Base-by-base conservation (phyloP, 2,329 filamentous ascomycete genomes). In the Pezicula carpinea region DNA sequence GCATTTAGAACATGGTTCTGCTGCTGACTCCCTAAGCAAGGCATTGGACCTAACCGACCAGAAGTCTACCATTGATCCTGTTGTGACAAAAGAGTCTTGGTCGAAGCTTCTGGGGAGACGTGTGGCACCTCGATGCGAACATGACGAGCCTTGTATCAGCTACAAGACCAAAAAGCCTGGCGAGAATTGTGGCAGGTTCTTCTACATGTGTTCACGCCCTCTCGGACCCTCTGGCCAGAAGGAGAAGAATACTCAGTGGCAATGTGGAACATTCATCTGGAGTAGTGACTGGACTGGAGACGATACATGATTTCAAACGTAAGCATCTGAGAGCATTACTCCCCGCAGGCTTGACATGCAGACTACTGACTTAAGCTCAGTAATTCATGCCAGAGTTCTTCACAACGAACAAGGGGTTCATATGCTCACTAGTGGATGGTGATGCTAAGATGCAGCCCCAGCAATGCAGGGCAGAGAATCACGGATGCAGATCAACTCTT, bases 131-230 rank as follows among this genome's bases (percentile, higher is more conserved):
- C 79, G 77, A 48, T 99, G 93, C 63, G 90, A 96, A 40, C 93
- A 99, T 61, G 75, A 82, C 44, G 91, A 97, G 58, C 86, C 88
- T 3, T 97, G 93, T 66, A 87, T 90, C 53, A 88, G 77, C 54
- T 71, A 92, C 43, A 77, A 83, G 15, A 96, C 91, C 1, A 96
- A 92, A 70, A 97, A 97, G 63, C 76, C 89, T 1, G 93, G 93
- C 1, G 71, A 88, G 53, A 99, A 97, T 60, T 84, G 63, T 68
- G 92, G 74, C 79, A 71, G 81, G 31, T 79, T 78, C 1, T 85
- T 85, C 60, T 85, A 79, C 63, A 77, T 82, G 47, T 85, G 81
- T 52, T 63, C 74, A 13, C 77, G 85, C 34, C 93, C 93, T 4
- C 69, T 97, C 2, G 92, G 90, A 0, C 90, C 90, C 1, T 87